Conservation (phyloP, 257 asterid species). For the Solanum lycopersicoides region DNA sequence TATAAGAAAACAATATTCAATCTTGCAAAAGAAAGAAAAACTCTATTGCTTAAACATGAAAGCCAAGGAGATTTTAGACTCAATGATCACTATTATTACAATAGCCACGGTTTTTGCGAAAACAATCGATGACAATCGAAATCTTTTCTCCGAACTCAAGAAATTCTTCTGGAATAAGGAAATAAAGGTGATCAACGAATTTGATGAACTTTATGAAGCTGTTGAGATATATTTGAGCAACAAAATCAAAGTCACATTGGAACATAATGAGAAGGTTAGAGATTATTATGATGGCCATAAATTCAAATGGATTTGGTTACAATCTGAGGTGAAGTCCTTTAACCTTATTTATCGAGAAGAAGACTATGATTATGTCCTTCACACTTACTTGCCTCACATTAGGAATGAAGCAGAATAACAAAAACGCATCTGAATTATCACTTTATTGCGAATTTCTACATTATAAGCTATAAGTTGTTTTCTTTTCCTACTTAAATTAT, state of each 20-base stretch:
- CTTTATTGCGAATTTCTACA: neutral
- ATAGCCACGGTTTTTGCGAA: neutral
- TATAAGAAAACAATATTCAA: neutral
- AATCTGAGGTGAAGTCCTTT: neutral
- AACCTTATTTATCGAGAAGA: neutral
- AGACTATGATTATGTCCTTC: neutral
- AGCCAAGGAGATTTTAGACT: neutral
- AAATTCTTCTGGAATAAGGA: neutral
- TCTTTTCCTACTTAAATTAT: too few species aligned
- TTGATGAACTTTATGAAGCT: conserved; percentile 11
- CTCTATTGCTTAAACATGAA: neutral
- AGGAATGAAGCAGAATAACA: neutral
- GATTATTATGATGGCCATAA: neutral
- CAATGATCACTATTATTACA: neutral
- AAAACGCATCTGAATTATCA: neutral
- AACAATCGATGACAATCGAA: neutral
- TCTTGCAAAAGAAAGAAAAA: too few species aligned
- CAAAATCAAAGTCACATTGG: neutral
- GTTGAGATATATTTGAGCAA: conserved; percentile 4
- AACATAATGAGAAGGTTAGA: neutral
- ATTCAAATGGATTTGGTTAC: neutral
- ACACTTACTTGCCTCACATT: neutral
- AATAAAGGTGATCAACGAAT: conserved; percentile 1
- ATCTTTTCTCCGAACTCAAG: conserved; percentile 4
- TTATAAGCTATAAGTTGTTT: too few species aligned